phyloP scores from a whole-genome alignment of 768 basidiomycete species.

The Lactifluus piperatus region DNA sequence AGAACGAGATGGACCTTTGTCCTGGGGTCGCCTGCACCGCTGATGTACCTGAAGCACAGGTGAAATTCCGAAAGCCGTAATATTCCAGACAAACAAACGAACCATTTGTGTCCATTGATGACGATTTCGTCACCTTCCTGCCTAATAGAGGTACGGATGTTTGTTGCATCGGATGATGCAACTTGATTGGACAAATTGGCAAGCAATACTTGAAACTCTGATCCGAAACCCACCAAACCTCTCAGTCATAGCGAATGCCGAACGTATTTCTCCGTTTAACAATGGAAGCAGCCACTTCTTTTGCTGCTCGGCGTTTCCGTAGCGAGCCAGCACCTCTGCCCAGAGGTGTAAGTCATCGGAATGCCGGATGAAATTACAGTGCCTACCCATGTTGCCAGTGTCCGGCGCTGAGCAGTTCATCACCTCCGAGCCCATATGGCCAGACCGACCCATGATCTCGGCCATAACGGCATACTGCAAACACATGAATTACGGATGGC shows the following conservation, averaged over 20 bases:
- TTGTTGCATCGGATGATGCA: conserved; percentile 93
- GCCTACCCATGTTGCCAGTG: conserved; percentile 91
- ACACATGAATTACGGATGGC: neutral
- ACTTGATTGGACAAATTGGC: conserved; percentile 35
- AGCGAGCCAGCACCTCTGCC: conserved; percentile 91
- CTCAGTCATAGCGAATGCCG: conserved; percentile 97
- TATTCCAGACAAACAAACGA: conserved; percentile 5
- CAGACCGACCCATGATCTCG: conserved; percentile 83
- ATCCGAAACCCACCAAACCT: conserved; percentile 51
- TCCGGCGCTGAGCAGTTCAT: conserved; percentile 96
- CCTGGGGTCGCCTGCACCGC: conserved; percentile 90
- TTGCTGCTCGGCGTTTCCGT: conserved; percentile 87
- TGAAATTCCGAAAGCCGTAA: neutral
- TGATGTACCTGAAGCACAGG: conserved; percentile 71
- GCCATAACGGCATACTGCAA: conserved; percentile 91
- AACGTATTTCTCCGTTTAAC: conserved; percentile 87
- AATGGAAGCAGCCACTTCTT: conserved; percentile 83
- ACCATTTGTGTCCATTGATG: conserved; percentile 97
- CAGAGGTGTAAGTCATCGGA: conserved; percentile 3
- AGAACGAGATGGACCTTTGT: conserved; percentile 87
- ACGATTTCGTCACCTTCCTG: conserved; percentile 83
- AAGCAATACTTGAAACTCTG: neutral
- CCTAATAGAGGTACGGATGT: conserved; percentile 81
- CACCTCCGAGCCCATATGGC: conserved; percentile 74
- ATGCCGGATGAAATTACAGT: conserved; percentile 19